Percentiles rank a stretch among this genome's conserved stretches.
These are phyloP conservation scores for Diaporthe ilicicola DNA, from an alignment of 2,329 filamentous ascomycete species.

Conservation along the genomic window DNA sequence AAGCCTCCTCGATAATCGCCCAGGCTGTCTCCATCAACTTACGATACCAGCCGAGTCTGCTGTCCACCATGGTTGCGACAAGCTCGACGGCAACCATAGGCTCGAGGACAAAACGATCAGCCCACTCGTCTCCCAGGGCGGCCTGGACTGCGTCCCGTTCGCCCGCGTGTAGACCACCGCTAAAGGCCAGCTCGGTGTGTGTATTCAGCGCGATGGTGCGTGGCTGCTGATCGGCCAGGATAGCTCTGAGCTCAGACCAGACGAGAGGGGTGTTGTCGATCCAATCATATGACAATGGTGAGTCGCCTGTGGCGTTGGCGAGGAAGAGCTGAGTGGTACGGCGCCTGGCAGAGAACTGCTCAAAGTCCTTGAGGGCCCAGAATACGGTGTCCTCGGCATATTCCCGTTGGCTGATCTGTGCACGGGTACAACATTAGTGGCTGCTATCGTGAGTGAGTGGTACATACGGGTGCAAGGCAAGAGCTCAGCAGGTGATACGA, in stretches of 20 bases:
- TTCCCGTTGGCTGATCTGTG: slow-evolving; percentile 58
- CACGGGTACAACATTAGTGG: not conserved
- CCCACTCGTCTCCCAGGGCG: slow-evolving; percentile 50
- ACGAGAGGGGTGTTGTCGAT: slow-evolving; percentile 56
- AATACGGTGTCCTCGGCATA: slow-evolving; percentile 61
- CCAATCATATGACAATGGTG: slow-evolving; percentile 48
- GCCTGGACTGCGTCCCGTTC: slow-evolving; percentile 48
- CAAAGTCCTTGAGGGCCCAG: slow-evolving; percentile 57
- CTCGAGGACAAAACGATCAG: slow-evolving; percentile 48
- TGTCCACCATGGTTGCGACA: slow-evolving; percentile 52
- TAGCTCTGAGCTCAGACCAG: slow-evolving; percentile 49
- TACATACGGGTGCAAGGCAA: too few species aligned
- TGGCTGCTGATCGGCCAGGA: slow-evolving; percentile 49
- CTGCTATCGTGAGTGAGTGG: not conserved
- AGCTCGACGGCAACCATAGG: slow-evolving; percentile 56
- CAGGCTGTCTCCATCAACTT: slow-evolving; percentile 59
- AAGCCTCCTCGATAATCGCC: slow-evolving; percentile 56
- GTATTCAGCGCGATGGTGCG: slow-evolving; percentile 53
- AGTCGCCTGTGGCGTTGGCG: slow-evolving; percentile 44
- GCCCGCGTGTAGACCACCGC: slow-evolving; percentile 57
- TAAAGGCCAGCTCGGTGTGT: slow-evolving; percentile 54
- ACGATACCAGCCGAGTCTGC: slow-evolving; percentile 52
- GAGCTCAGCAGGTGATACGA: not conserved
- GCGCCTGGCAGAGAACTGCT: slow-evolving; percentile 58
- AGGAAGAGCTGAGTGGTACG: slow-evolving; percentile 60